Evolutionary conservation across 495 filamentous ascomycete species (phyloP), one percentile per base, ranked within the genome.

Genomic region (Talaromyces ruber): DNA sequence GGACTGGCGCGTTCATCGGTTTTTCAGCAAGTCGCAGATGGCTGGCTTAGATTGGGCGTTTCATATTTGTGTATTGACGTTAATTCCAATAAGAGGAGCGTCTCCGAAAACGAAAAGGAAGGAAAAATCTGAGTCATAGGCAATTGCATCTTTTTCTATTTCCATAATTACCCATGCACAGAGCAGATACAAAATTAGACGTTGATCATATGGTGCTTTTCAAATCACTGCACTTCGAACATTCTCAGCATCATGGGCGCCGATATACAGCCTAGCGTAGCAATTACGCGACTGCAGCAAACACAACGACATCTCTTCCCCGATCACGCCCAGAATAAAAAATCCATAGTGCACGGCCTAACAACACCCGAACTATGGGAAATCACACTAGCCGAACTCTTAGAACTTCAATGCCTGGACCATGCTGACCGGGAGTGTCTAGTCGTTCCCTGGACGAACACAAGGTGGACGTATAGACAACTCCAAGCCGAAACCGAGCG

Each of bases 391-490:
- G 81, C 84, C 6, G 82, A 86, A 64, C 72, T 89, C 16, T 72
- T 89, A 32, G 79, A 83, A 30, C 72, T 86, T 2, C 86, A 88
- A 73, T 83, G 81, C 25, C 73, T 82, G 4, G 81, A 83, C n/a
- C 81, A 86, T 71, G 78, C 81, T 1, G 75, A 77, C 22, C 76
- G 79, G 30, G 84, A 88, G 65, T 86, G 81, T 32, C 69, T 88
- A 21, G 81, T 88, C 16, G 84, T 86, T 37, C 83, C 86, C 3
- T 88, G 85, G 84, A 86, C 84, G 0, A 84, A 83, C 3, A 79
- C 84, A 18, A 74, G 86, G 61, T 87, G 84, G 84, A 88, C 86
- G 1, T 90, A 88, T 66, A 76, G 80, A 50, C 76, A 86, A 51
- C 72, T 90, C 58, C 82, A 86, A 62, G 78, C 83, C 56, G 81